A percentile compares a stretch with the other conserved stretches of the same genome.
phyloP scores from a whole-genome alignment of 805 yeast species.

The Lipomyces mesembrius region DNA sequence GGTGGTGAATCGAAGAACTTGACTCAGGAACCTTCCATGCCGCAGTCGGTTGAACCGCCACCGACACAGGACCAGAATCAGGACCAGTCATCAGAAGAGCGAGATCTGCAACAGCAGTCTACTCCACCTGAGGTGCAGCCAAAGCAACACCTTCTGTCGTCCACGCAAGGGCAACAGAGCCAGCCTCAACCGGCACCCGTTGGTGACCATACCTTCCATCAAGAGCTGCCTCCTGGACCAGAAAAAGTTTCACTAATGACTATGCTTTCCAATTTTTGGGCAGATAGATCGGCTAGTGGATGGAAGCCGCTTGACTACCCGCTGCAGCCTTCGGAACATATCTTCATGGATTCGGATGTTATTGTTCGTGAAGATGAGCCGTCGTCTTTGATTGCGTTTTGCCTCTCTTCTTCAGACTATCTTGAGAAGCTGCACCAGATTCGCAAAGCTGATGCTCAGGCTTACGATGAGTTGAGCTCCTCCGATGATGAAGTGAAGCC shows the following conservation, averaged over 20 bases:
- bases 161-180: neutral
- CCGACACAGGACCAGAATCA: neutral
- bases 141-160: neutral
- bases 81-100: slow-evolving; percentile 2
- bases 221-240: slow-evolving; percentile 34
- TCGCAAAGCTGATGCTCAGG: slow-evolving; percentile 39
- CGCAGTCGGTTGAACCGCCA: neutral
- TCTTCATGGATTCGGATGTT: slow-evolving; percentile 91
- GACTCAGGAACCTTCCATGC: neutral
- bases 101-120: neutral
- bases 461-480: slow-evolving; percentile 11
- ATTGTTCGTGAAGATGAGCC: slow-evolving; percentile 97
- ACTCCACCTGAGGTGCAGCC: slow-evolving; percentile 4
- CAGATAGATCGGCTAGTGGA: slow-evolving; percentile 90
- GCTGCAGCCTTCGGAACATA: slow-evolving; percentile 76
- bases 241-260: slow-evolving; percentile 81
- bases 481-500: slow-evolving; percentile 30
- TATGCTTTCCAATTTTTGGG: slow-evolving; percentile 91
- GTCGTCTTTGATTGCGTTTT: slow-evolving; percentile 89
- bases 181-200: slow-evolving; percentile 7
- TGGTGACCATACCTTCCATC: slow-evolving; percentile 20
- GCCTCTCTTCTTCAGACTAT: slow-evolving; percentile 85
- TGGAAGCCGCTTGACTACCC: slow-evolving; percentile 95
- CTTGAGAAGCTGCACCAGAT: slow-evolving; percentile 60
- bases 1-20: neutral